A percentile compares a stretch with the other conserved stretches of the same genome.
Conservation (phyloP, 2,329 filamentous ascomycete genomes). For the Neofusicoccum kwambonambiense region DNA sequence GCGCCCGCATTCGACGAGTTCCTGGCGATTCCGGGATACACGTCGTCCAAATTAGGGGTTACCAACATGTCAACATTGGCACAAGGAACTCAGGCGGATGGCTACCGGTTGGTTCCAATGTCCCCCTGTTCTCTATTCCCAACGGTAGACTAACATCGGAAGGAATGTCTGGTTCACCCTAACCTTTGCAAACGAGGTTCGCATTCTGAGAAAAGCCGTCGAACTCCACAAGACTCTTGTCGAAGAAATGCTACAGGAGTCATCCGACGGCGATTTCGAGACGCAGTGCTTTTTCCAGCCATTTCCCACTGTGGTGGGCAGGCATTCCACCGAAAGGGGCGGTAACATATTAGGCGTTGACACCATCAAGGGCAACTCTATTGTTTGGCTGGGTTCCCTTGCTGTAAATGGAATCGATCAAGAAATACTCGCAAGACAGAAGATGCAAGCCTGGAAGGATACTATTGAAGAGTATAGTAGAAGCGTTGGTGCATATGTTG, state of each 20-base stretch:
- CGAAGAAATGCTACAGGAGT: constrained; percentile 29
- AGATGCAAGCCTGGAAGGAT: constrained; percentile 21
- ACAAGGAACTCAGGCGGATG: constrained; percentile 22
- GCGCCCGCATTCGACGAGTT: constrained; percentile 26
- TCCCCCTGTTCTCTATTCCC: not conserved
- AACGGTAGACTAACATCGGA: constrained; percentile 23
- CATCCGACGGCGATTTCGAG: constrained; percentile 32
- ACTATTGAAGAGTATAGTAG: constrained; percentile 14
- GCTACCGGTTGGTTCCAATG: constrained; percentile 22
- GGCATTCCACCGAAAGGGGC: constrained; percentile 36
- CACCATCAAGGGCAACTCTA: not conserved
- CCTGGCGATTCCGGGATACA: constrained; percentile 26
- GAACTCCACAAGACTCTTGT: constrained; percentile 42
- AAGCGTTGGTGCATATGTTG: not conserved
- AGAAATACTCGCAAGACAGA: constrained; percentile 19
- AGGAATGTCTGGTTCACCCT: constrained; percentile 22
- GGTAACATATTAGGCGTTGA: constrained; percentile 44
- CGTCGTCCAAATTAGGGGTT: constrained; percentile 24
- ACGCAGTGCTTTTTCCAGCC: constrained; percentile 38
- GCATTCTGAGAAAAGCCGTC: constrained; percentile 38
- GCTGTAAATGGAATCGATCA: constrained; percentile 27
- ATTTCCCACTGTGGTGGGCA: constrained; percentile 38
- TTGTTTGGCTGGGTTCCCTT: constrained; percentile 17
- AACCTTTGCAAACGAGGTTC: constrained; percentile 33
- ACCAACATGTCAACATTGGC: constrained; percentile 27